Evolutionary conservation across 176 grass and related monocot genomes (phyloP).

Genomic region (Carex scoparia): DNA sequence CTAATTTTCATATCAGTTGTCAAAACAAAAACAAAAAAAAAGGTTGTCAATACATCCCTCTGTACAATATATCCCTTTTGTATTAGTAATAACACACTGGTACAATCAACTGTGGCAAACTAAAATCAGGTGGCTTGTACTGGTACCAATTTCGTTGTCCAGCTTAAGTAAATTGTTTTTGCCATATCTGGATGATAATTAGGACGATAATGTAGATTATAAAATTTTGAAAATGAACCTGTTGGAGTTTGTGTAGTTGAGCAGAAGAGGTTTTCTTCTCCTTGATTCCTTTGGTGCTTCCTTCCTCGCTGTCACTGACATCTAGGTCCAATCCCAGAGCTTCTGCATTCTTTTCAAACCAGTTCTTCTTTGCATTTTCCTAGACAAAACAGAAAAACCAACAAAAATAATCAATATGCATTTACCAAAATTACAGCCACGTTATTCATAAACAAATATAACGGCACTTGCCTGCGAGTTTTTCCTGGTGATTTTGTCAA

Average conservation of each 20-base stretch:
- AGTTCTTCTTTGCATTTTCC: conserved; percentile 83
- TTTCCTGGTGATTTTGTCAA: conserved; percentile 68
- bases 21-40: not conserved
- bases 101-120: conserved; percentile 5
- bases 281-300: conserved; percentile 40
- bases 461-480: conserved; percentile 51
- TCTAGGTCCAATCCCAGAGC: conserved; percentile 65
- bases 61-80: too few relatives aligned
- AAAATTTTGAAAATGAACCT: conserved; percentile 45
- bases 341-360: conserved; percentile 79
- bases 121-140: not conserved
- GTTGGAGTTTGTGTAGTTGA: conserved; percentile 65
- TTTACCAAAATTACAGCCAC: conserved; percentile 13
- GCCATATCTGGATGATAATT: not conserved
- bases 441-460: conserved; percentile 16
- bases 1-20: not conserved
- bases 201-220: not conserved
- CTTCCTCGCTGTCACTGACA: conserved; percentile 70
- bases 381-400: conserved; percentile 31
- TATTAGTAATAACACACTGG: not conserved
- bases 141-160: not conserved
- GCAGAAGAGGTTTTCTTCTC: conserved; percentile 49
- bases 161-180: not conserved
- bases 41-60: not conserved
- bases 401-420: not conserved